Evolutionary conservation across 2,329 filamentous ascomycete species (phyloP).

Genomic region (Chaetomium strumarium): DNA sequence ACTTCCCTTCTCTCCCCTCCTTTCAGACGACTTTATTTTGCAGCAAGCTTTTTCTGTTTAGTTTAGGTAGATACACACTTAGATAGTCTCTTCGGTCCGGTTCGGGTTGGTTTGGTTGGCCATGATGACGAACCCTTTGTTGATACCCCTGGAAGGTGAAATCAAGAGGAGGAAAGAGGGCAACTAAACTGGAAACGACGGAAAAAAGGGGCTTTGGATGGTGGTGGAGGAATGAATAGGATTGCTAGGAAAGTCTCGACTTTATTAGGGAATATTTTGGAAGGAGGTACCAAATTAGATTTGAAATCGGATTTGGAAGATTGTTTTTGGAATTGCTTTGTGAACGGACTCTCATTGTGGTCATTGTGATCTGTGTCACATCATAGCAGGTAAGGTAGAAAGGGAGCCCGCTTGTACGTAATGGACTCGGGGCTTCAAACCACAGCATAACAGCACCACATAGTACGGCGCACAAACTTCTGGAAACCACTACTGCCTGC

Average conservation of each 20-base stretch:
- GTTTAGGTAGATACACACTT: conserved; percentile 7
- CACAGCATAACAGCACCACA: too few relatives aligned
- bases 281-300: background rate
- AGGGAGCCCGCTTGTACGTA: too few relatives aligned
- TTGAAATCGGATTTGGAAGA: background rate
- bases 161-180: conserved; percentile 8
- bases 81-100: conserved; percentile 4
- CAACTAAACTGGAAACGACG: background rate
- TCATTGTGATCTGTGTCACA: background rate
- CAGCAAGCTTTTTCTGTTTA: background rate
- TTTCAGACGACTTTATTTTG: background rate
- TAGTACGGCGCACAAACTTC: too few relatives aligned
- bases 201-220: background rate
- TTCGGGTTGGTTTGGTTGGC: background rate
- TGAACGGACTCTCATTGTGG: background rate
- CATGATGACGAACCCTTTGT: conserved; percentile 11
- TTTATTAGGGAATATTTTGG: too few relatives aligned
- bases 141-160: conserved; percentile 12
- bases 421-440: too few relatives aligned
- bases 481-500: too few relatives aligned
- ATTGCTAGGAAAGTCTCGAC: background rate
- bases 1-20: conserved; percentile 8
- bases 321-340: background rate
- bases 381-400: too few relatives aligned
- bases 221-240: background rate